Conservation (phyloP, 2,329 filamentous ascomycete genomes). For the Furcasterigmium sp. region DNA sequence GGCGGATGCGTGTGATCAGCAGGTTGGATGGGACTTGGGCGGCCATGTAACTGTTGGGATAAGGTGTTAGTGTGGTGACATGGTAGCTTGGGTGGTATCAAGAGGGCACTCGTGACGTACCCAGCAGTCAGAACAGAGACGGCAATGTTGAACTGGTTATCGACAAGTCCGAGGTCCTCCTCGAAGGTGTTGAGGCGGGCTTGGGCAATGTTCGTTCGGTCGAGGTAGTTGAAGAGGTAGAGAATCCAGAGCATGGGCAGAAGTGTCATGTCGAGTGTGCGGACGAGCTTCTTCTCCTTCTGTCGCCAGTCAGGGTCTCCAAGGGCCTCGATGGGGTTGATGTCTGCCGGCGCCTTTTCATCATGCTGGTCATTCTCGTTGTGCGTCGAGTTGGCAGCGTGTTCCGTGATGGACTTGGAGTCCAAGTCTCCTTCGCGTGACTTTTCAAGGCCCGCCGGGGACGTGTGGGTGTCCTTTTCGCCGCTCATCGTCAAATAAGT, state of each 20-base stretch:
- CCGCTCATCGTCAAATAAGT: too few relatives aligned
- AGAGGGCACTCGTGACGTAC: too few relatives aligned
- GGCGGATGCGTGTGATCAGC: neutral
- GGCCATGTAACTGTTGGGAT: slow-evolving; percentile 13
- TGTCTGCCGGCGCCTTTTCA: too few relatives aligned
- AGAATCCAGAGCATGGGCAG: slow-evolving; percentile 12
- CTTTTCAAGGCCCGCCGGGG: too few relatives aligned
- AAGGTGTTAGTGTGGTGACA: too few relatives aligned
- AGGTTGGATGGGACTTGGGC: slow-evolving; percentile 15
- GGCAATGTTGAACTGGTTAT: slow-evolving; percentile 10
- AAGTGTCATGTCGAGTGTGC: slow-evolving; percentile 11
- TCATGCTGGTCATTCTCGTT: too few relatives aligned
- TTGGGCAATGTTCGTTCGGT: slow-evolving; percentile 5
- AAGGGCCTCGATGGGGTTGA: slow-evolving; percentile 14
- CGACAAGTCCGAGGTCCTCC: slow-evolving; percentile 7
- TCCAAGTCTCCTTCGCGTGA: too few relatives aligned
- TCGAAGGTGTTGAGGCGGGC: slow-evolving; percentile 8
- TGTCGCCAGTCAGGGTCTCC: slow-evolving; percentile 10
- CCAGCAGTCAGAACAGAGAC: slow-evolving; percentile 8
- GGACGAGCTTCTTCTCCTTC: slow-evolving; percentile 6
- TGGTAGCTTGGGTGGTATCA: too few relatives aligned
- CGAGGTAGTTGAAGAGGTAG: slow-evolving; percentile 15
- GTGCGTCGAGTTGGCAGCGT: too few relatives aligned
- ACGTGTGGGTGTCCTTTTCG: too few relatives aligned
- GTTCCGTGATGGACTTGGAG: too few relatives aligned